phyloP scores from a whole-genome alignment of 345 rosid genomes.

The Toxicodendron radicans region DNA sequence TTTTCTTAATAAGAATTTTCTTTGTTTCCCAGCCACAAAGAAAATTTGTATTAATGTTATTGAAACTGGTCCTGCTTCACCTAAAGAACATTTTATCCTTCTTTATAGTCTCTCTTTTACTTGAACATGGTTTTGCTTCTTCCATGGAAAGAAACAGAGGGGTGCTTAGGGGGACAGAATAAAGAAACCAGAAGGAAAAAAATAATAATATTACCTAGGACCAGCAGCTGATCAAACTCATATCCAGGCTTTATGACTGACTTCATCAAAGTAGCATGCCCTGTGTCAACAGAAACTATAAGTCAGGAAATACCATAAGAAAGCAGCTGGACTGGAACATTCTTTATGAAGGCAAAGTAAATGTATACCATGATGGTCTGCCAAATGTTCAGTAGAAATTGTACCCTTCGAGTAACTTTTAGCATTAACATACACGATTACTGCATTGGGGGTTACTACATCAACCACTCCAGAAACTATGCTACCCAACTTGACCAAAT shows the following conservation, averaged over 20 bases:
- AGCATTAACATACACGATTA: conserved; percentile 55
- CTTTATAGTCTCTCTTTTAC: neutral
- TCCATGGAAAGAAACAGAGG: neutral
- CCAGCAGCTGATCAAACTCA: conserved; percentile 76
- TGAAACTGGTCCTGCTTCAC: neutral
- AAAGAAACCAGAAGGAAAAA: neutral
- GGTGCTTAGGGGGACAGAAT: neutral
- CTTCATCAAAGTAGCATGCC: conserved; percentile 58
- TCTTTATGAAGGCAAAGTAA: conserved; percentile 13
- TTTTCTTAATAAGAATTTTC: neutral
- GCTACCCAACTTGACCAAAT: conserved; percentile 73
- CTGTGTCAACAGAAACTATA: conserved; percentile 47
- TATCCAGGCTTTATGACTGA: conserved; percentile 79
- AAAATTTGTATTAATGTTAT: neutral
- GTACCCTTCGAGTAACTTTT: conserved; percentile 69
- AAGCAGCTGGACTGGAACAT: conserved; percentile 15
- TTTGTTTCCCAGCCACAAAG: too few species aligned
- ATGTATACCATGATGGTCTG: conserved; percentile 84
- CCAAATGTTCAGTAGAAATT: conserved; percentile 75
- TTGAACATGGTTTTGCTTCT: neutral
- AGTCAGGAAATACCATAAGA: conserved; percentile 25
- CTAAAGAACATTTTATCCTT: neutral
- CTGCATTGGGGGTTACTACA: conserved; percentile 52
- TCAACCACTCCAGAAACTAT: conserved; percentile 83
- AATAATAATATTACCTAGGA: conserved; percentile 57